These are phyloP conservation scores for Styphnolobium japonicum DNA, from an alignment of 306 rosid species.

Conservation along the genomic window DNA sequence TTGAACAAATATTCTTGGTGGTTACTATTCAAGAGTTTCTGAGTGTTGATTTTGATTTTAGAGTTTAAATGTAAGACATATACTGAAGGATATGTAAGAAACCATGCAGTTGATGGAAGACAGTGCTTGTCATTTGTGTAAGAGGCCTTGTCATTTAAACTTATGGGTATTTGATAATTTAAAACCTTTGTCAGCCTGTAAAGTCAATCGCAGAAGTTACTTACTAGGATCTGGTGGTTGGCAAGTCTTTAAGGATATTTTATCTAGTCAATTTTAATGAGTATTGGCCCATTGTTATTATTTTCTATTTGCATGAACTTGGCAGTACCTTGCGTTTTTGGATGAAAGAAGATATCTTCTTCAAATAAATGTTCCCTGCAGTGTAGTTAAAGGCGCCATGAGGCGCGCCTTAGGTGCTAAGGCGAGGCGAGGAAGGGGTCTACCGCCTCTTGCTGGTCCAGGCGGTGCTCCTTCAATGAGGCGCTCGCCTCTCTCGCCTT, in stretches of 20 bases:
- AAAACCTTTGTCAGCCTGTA: too few relatives aligned
- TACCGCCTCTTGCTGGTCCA: too few relatives aligned
- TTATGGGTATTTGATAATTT: too few relatives aligned
- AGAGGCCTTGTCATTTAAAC: too few relatives aligned
- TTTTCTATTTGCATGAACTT: neutral
- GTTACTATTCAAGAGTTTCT: constrained; percentile 7
- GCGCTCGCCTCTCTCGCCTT: too few relatives aligned
- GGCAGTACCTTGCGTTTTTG: neutral
- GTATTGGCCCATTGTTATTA: neutral
- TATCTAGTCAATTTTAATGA: neutral
- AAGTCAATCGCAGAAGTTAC: neutral
- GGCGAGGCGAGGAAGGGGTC: too few relatives aligned
- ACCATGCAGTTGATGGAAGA: neutral
- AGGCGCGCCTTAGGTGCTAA: too few relatives aligned
- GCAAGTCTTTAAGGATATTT: constrained; percentile 3
- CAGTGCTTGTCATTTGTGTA: neutral
- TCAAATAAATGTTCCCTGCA: neutral
- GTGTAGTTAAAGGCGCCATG: too few relatives aligned
- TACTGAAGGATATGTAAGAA: neutral
- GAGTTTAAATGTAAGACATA: neutral
- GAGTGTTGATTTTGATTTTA: neutral
- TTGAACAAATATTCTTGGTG: neutral
- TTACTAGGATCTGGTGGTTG: neutral
- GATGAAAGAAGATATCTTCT: neutral
- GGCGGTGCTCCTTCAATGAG: too few relatives aligned